Base-by-base conservation (phyloP, 2,329 filamentous ascomycete genomes). In the Calonectria pteridis region DNA sequence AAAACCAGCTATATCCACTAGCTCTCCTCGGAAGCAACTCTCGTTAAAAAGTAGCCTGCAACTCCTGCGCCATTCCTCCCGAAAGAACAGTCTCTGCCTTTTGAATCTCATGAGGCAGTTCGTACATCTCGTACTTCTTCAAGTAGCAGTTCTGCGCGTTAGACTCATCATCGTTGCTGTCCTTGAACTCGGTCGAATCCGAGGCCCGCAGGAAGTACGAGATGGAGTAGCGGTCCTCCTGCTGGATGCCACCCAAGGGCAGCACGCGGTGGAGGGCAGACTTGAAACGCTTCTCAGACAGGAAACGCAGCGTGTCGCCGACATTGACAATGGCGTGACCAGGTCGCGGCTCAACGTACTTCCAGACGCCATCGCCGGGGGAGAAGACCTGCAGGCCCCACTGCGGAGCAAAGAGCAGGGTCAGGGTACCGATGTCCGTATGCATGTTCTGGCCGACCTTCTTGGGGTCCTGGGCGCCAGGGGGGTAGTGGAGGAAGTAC, bases 201-300 rank as follows among this genome's bases (percentile, higher is more conserved):
- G 59, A 66, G 1, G 73, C 65, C 6, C 73, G 49, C n/a, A 74
- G 50, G 28, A 74, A 72, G 26, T 74, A 74, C 14, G 69, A 68
- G 20, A 74, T 67, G 1, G 70, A 72, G 59, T 73, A 73, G 10
- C 70, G 59, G 26, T 73, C 70, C 40, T 73, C 70, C 1, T 66
- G 13, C 11, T 74, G 59, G 13, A 69, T 33, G 28, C 65, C 59
- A 20, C 70, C 70, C 23, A 69, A 49, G 6, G 43, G 43, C 5
- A 49, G 43, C 43, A 49, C 43, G 3, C 43, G 18, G 43, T 49
- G 43, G 43, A 49, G 43, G 3, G 43, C 43, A 49, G 43, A 49
- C 20, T 49, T 49, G 43, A 49, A 49, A 23, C 43, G 43, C 43
- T 49, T 49, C 20, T 49, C n/a, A 10, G 43, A 49, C 9, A 49